Base-by-base conservation (phyloP, 2,329 filamentous ascomycete genomes). In the Harringtonia lauricola region DNA sequence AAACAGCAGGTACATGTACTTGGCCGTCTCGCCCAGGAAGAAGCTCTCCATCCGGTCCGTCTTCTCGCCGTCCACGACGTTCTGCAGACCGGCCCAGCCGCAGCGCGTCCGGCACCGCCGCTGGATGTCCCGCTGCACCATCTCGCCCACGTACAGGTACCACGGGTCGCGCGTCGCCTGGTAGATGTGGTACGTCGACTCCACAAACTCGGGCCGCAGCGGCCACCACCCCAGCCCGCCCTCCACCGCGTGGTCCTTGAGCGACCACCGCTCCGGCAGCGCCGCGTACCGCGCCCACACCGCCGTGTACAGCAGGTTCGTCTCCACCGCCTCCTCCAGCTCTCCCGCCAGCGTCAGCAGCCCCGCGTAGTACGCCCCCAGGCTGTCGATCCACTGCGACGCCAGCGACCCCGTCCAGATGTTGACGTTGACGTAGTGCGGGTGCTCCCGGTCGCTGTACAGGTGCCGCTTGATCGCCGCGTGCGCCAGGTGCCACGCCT, bases 41-140 rank as follows among this genome's bases (percentile, higher is more conserved):
- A 96, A 98, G 59, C 90, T 96, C 63, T 98, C 92, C 92, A 96
- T 96, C 29, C 92, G 83, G 59, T 98, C 89, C 53, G 78, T 86
- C 62, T 87, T 79, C 63, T 95, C 86, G 4, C 90, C 90, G 6
- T 76, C 86, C 29, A 81, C 69, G 9, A 90, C 85, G 59, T 89
- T 82, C 55, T 88, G 82, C 30, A 96, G 70, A 1, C 90, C 90
- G 14, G 90, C 86, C 88, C 90, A 96, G 34, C 92, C 92, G 55
- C 92, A 98, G 49, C 77, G 74, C 1, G 88, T 87, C 78, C 86
- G 88, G 63, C 92, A 98, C 43, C 90, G 77, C 39, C 86, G 74
- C 55, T 84, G 82, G 55, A 98, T 88, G 57, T 98, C 92, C 46
- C 79, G 76, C 44, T 95, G 69, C 0, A 88, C 82, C 92, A 98